Evolutionary conservation across 371 early-diverging fungal genomes (phyloP), one percentile per base, ranked within the genome.

Genomic region (Circinella umbellata): DNA sequence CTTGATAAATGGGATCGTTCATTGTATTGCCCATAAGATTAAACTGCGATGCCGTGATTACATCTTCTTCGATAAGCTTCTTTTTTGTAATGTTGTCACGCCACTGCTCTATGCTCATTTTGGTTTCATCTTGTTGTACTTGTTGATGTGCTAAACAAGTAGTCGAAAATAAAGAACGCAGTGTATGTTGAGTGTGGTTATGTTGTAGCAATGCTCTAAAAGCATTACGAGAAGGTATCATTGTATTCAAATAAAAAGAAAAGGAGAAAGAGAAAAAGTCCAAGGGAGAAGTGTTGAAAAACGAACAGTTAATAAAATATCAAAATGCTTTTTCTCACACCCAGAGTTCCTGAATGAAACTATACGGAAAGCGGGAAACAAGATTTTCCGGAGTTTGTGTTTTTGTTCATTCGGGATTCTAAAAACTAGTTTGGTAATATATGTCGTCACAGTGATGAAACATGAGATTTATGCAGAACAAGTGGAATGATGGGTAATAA

Each of bases 1-100:
- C 10, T 17, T 59, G 64, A 46, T 72, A 77, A 17, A 46, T 42
- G 3, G 68, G 74, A 54, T 73, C 65, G 51, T 72, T 66, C 11
- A 76, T 34, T 3, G 77, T 77, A 48, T 70, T 73, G 42, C 61
- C 72, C 67, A 74, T 38, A 47, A 77, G 55, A 66, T 67, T 69
- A 67, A 73, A 71, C 49, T 69, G 64, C 1, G 78, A 71, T 8
- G 82, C 73, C 4, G 76, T 72, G 55, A 79, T 68, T 17, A 71
- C 73, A 63, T 75, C 69, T 39, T 74, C 66, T 49, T 74, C 77
- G 9, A 63, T 54, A 3, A 74, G 13, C n/a, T 62, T 72, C 60
- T 71, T 77, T 57, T 37, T 46, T 5, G 48, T 54, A 20, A 74
- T 71, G 3, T 57, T 59, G 8, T 69, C 68, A 55, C 66, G 69